These are phyloP conservation scores for Diaporthe helianthi DNA, from an alignment of 2,329 filamentous ascomycete species.

Conservation along the genomic window DNA sequence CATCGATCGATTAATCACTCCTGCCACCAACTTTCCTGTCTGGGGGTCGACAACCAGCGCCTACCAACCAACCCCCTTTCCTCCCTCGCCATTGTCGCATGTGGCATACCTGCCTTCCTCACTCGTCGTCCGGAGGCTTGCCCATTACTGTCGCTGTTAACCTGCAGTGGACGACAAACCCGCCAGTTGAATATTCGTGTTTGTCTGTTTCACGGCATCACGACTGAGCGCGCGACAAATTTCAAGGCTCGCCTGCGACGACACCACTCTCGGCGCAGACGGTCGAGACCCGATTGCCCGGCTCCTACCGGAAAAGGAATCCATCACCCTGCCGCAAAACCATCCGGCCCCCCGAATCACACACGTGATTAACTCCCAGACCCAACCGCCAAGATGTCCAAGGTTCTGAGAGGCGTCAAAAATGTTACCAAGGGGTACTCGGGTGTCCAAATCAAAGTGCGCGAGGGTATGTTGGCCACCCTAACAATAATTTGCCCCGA, in stretches of 20 bases:
- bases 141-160: slow-evolving; percentile 7
- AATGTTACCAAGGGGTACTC: slow-evolving; percentile 99
- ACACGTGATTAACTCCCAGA: slow-evolving; percentile 3
- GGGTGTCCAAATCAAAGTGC: slow-evolving; percentile 94
- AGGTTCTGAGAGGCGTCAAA: slow-evolving; percentile 96
- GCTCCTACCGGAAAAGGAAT: not conserved
- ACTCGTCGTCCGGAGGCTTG: not conserved
- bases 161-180: slow-evolving; percentile 6
- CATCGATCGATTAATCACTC: slow-evolving; percentile 23
- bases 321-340: not conserved
- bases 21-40: slow-evolving; percentile 19
- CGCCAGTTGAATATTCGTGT: not conserved
- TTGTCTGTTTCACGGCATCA: slow-evolving; percentile 29
- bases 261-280: slow-evolving; percentile 5
- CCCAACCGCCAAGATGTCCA: slow-evolving; percentile 74
- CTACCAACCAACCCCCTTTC: slow-evolving; percentile 12
- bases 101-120: slow-evolving; percentile 21
- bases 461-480: slow-evolving; percentile 75
- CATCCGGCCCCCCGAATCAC: not conserved
- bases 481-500: slow-evolving; percentile 3
- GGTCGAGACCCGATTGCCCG: not conserved
- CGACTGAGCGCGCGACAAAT: slow-evolving; percentile 27
- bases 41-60: slow-evolving; percentile 16
- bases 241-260: slow-evolving; percentile 26
- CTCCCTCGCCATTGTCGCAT: slow-evolving; percentile 11